Percentiles rank a stretch among this genome's conserved stretches.
Evolutionary conservation across 768 basidiomycete species (phyloP).

Genomic region (Neoboletus brunneissimus): DNA sequence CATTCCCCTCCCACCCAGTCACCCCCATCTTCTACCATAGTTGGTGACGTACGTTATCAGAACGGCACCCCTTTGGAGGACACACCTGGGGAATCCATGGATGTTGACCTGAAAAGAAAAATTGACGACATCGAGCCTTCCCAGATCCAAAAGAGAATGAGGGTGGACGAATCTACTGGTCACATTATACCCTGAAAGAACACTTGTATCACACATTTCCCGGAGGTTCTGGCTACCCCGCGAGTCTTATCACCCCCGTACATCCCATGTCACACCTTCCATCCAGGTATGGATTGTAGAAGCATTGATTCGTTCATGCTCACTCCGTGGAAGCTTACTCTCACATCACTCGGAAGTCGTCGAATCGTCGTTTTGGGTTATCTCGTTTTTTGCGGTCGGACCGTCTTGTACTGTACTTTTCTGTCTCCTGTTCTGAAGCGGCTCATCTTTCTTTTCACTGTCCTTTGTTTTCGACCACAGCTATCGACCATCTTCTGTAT

Average conservation of each 20-base stretch:
- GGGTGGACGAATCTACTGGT: conserved; percentile 52
- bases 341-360: conserved; percentile 30
- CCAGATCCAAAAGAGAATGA: conserved; percentile 69
- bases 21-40: conserved; percentile 41
- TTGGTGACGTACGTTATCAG: conserved; percentile 33
- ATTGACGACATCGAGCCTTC: conserved; percentile 50
- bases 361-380: conserved; percentile 33
- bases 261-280: conserved; percentile 20
- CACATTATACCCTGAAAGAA: conserved; percentile 54
- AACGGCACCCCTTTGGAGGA: conserved; percentile 39
- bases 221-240: conserved; percentile 25
- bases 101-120: conserved; percentile 59
- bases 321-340: conserved; percentile 29
- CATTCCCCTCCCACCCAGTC: conserved; percentile 56
- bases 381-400: conserved; percentile 33
- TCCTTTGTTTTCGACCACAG: conserved; percentile 20
- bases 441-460: conserved; percentile 7
- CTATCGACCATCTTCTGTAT: conserved; percentile 32
- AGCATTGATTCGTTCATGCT: conserved; percentile 26
- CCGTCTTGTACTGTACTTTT: conserved; percentile 36
- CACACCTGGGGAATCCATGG: conserved; percentile 43
- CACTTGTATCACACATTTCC: conserved; percentile 20
- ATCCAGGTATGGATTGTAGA: conserved; percentile 31
- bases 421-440: conserved; percentile 16
- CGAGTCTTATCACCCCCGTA: conserved; percentile 22